A percentile compares a stretch with the other conserved stretches of the same genome.
Conservation (phyloP, 2,329 filamentous ascomycete species). For the Xylariaceae sp. region DNA sequence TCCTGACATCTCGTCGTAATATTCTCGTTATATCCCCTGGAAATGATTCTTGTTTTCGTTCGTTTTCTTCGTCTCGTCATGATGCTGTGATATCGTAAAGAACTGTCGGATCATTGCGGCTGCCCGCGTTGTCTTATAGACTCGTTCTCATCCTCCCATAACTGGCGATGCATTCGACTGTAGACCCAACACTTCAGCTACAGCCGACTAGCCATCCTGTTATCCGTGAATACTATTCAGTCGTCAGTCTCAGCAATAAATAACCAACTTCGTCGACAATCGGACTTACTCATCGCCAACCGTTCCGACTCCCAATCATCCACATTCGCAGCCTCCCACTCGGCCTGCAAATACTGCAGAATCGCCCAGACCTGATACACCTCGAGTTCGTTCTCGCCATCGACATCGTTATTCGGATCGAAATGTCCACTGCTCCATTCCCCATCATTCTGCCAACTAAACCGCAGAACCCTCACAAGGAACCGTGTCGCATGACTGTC, state of each 20-base stretch:
- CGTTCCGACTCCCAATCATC: slow-evolving; percentile 23
- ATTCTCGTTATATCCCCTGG: no score
- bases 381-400: slow-evolving; percentile 25
- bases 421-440: slow-evolving; percentile 26
- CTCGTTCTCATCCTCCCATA: no score
- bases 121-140: no score
- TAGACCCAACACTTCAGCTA: background rate
- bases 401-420: slow-evolving; percentile 22
- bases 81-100: no score
- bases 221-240: background rate
- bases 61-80: no score
- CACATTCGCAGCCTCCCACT: slow-evolving; percentile 29
- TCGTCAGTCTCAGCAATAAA: no score
- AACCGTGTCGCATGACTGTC: slow-evolving; percentile 27
- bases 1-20: no score
- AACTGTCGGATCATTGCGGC: no score
- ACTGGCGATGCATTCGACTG: no score
- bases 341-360: slow-evolving; percentile 27
- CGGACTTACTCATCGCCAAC: slow-evolving; percentile 5
- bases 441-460: slow-evolving; percentile 27
- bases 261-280: background rate
- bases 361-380: slow-evolving; percentile 30
- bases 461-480: slow-evolving; percentile 25
- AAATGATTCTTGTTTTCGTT: no score
- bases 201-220: background rate